Conservation (phyloP, 768 basidiomycete genomes). For the Suillus alpinus region DNA sequence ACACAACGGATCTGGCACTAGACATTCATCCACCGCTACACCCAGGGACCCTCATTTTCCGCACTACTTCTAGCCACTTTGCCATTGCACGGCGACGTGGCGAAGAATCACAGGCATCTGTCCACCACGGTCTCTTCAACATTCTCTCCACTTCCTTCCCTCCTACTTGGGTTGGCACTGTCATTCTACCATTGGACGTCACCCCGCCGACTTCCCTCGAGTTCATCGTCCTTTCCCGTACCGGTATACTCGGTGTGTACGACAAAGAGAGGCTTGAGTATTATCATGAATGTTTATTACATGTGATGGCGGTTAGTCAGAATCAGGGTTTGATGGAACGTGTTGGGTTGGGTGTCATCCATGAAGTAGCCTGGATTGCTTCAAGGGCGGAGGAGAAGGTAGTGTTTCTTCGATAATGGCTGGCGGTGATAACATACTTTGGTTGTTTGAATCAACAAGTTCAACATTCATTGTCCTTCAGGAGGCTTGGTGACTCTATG, state of each 20-base stretch:
- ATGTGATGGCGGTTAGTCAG: constrained; percentile 20
- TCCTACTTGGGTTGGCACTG: constrained; percentile 10
- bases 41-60: constrained; percentile 23
- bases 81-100: constrained; percentile 1
- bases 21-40: constrained; percentile 4
- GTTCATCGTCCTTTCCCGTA: constrained; percentile 20
- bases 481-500: neutral
- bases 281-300: constrained; percentile 16
- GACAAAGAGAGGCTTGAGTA: constrained; percentile 5
- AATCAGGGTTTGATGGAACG: constrained; percentile 15
- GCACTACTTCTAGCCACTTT: constrained; percentile 17
- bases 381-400: neutral
- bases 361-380: constrained; percentile 17
- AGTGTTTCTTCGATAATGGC: neutral
- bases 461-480: neutral
- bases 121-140: constrained; percentile 13
- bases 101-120: neutral
- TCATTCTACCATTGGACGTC: constrained; percentile 15
- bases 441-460: neutral
- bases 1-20: neutral
- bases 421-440: neutral
- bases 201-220: constrained; percentile 12
- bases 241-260: constrained; percentile 3
- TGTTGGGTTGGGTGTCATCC: constrained; percentile 18
- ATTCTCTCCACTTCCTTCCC: constrained; percentile 5